Conservation (phyloP, 164 flowering plant species). For the Echeveria elegans region DNA sequence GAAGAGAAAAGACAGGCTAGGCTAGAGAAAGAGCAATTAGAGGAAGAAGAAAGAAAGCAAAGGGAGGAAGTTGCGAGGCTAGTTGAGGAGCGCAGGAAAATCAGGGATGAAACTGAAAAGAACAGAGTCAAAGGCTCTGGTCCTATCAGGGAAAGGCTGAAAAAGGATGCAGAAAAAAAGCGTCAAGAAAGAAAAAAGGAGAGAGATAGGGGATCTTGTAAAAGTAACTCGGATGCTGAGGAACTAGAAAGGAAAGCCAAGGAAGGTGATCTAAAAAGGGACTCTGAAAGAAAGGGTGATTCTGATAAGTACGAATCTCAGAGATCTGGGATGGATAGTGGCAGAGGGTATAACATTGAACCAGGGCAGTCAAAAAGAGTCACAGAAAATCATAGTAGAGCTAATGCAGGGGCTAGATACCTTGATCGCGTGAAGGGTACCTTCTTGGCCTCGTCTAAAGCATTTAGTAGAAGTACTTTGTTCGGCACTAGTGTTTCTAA, state of each 20-base stretch:
- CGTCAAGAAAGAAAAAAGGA: slow-evolving; percentile 73
- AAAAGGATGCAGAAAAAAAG: slow-evolving; percentile 69
- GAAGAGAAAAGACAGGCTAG: no score
- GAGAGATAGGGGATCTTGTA: slow-evolving; percentile 69
- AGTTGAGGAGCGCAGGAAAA: slow-evolving; percentile 79
- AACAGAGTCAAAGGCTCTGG: slow-evolving; percentile 31
- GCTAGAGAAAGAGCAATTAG: slow-evolving; percentile 77
- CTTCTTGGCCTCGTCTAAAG: slow-evolving; percentile 71
- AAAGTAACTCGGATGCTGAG: slow-evolving; percentile 84
- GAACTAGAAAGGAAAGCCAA: slow-evolving; percentile 59
- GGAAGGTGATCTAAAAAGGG: slow-evolving; percentile 52
- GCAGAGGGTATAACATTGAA: slow-evolving; percentile 32
- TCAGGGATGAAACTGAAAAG: slow-evolving; percentile 67
- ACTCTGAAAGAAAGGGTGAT: slow-evolving; percentile 47
- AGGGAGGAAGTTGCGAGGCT: slow-evolving; percentile 93
- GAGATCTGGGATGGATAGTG: slow-evolving; percentile 28
- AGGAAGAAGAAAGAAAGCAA: slow-evolving; percentile 93
- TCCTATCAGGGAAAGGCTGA: slow-evolving; percentile 42
- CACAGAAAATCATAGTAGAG: slow-evolving; percentile 32
- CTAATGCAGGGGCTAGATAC: slow-evolving; percentile 53
- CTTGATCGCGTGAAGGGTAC: slow-evolving; percentile 77
- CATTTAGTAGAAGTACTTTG: slow-evolving; percentile 59
- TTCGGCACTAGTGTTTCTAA: slow-evolving; percentile 48
- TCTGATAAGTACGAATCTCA: slow-evolving; percentile 48
- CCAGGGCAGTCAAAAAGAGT: slow-evolving; percentile 29